Evolutionary conservation across 495 filamentous ascomycete genomes (phyloP), one percentile per base, ranked within the genome.

Genomic region (Penicillium soppii): DNA sequence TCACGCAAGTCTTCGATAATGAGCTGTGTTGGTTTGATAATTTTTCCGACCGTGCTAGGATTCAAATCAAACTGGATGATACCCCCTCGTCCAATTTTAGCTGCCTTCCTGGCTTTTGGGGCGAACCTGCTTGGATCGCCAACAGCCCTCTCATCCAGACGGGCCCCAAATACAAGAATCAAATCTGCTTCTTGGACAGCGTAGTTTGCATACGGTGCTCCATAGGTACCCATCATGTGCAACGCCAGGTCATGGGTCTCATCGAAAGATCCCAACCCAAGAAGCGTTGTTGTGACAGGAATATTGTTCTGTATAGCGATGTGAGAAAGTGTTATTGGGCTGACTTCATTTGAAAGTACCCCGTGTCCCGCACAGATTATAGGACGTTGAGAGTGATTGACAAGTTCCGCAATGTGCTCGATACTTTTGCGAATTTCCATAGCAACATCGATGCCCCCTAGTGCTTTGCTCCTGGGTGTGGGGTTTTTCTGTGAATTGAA

Each of bases 191-290:
- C 77, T 62, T 86, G 82, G 59, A 86, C 84, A 23, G 82, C 78
- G 68, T 83, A 71, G 68, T 84, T 86, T 42, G 82, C 82, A 58
- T 79, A 85, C 7, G 78, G 77, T 13, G 81, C 83, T 26, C 82
- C 82, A 59, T 86, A 80, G 74, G 83, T 83, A 42, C 82, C 82
- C 9, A 86, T 72, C 81, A 86, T 85, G 56, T 83, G 79, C 40
- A 85, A 59, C 7, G 80, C 71, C 63, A 79, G 79, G 20, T 74
- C 67, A 56, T 84, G 74, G 12, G 78, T 67, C 60, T 86, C 82
- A 42, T 84, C 81, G 53, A 77, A 86, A n/a, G 69, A 80, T 27
- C 82, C 82, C 7, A 86, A 69, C 27, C 82, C 81, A 45, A 92
- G 89, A 5, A 86, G 71, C 17, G 80, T 85, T 5, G 82, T 84